Conservation (phyloP, 192 early-diverging fungal genomes). For the Powellomyces hirtus region DNA sequence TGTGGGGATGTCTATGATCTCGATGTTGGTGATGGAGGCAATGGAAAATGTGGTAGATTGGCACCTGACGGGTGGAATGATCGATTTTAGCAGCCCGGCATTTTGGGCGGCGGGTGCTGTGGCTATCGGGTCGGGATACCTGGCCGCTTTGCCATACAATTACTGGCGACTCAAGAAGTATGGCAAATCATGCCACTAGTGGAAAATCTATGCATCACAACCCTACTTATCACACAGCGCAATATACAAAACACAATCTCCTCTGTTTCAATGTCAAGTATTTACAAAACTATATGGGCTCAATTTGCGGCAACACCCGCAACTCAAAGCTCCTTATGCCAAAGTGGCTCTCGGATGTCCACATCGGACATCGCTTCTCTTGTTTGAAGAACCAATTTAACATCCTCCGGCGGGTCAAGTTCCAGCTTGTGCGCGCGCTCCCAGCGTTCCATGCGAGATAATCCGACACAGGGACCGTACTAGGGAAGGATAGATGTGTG, state of each 20-base stretch:
- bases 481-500: background rate
- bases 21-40: conserved; percentile 56
- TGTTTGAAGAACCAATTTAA: too few relatives aligned
- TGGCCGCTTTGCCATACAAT: conserved; percentile 55
- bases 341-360: too few relatives aligned
- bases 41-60: conserved; percentile 54
- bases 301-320: too few relatives aligned
- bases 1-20: conserved; percentile 56
- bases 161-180: conserved; percentile 51
- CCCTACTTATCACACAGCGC: too few relatives aligned
- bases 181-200: conserved; percentile 53
- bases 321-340: too few relatives aligned
- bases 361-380: too few relatives aligned
- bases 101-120: conserved; percentile 46
- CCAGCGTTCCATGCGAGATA: conserved; percentile 56
- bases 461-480: conserved; percentile 54
- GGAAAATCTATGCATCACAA: too few relatives aligned
- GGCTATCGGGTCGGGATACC: conserved; percentile 43
- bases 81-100: conserved; percentile 36
- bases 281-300: too few relatives aligned
- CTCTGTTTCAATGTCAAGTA: too few relatives aligned
- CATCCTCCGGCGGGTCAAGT: conserved; percentile 43
- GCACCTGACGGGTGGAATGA: conserved; percentile 51
- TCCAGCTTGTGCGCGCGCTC: conserved; percentile 47
- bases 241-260: too few relatives aligned